Evolutionary conservation across 805 yeast species (phyloP), one percentile per base, ranked within the genome.

Genomic region (Pichia phayaonensis): DNA sequence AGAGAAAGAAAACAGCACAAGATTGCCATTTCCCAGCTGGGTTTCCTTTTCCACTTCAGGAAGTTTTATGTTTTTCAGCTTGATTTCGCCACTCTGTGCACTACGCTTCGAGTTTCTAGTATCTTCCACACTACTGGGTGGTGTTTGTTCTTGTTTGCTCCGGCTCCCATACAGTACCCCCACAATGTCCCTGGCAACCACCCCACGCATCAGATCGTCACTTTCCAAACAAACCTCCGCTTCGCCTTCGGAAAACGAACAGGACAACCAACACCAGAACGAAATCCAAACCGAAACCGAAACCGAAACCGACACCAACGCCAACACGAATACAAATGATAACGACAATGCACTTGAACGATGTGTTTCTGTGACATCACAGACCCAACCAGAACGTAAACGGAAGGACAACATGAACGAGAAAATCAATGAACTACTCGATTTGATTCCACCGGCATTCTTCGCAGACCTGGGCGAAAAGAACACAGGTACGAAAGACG

Each of bases 401-500:
- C 71, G 81, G 50, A 65, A 80, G 47, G 84, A 79, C 54, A 78
- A 76, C 56, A 76, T 80, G 63, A 79, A 79, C 57, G 83, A 79
- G 12, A 73, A 74, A 55, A 80, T 80, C 15, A 80, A 77, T 47
- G 82, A 80, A 50, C 67, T 55, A 59, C 61, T 57, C 60, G 62
- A 48, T 62, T 59, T 58, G 61, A 68, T 53, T 12, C 72, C 72
- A 1, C 43, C 42, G 12, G 67, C 63, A n/a, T 72, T 73, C 44
- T 71, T 69, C 53, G 62, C 67, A 12, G 77, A 75, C 16, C 60
- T 60, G 12, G 66, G 65, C 40, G 76, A 69, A 24, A 75, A 73
- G 55, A 76, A 79, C 3, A 72, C 79, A 7, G 92, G 92, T 0
- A 85, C 92, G 0, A 84, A 83, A 55, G 92, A 85, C 59, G 94